These are phyloP conservation scores for Colletotrichum sp. DNA, from an alignment of 2,329 filamentous ascomycete species.

Conservation along the genomic window DNA sequence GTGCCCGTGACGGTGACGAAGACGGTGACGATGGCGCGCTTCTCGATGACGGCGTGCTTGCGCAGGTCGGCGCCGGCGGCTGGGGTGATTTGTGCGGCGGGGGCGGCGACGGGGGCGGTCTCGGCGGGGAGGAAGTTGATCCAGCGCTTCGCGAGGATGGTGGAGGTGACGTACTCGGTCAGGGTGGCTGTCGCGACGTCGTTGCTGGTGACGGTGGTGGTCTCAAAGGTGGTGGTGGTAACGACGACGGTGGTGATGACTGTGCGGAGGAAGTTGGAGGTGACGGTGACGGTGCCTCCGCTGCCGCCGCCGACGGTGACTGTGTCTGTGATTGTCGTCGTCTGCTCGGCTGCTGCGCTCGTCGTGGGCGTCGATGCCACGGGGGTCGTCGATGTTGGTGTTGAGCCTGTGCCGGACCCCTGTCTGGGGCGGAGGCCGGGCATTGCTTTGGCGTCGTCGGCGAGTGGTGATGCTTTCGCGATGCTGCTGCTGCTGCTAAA, in stretches of 20 bases:
- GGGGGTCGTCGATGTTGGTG: neutral
- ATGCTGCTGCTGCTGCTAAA: neutral
- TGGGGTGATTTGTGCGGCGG: conserved; percentile 16
- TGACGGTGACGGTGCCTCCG: conserved; percentile 13
- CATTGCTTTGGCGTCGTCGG: neutral
- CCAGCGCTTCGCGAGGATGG: conserved; percentile 36
- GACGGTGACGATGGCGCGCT: conserved; percentile 37
- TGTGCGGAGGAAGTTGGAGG: conserved; percentile 10
- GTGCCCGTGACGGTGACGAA: conserved; percentile 36
- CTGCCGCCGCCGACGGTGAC: neutral
- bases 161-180: conserved; percentile 38
- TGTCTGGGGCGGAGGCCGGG: conserved; percentile 11
- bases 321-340: neutral
- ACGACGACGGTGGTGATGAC: conserved; percentile 34
- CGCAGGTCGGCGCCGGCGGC: conserved; percentile 22
- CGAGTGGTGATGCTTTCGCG: neutral
- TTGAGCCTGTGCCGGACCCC: neutral
- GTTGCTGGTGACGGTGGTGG: conserved; percentile 38
- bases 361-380: neutral
- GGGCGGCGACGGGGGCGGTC: conserved; percentile 25
- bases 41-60: conserved; percentile 29
- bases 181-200: conserved; percentile 38
- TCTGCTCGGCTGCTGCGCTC: neutral
- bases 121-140: conserved; percentile 29
- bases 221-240: conserved; percentile 38